phyloP scores from a whole-genome alignment of 768 basidiomycete genomes.

The Suillus discolor region DNA sequence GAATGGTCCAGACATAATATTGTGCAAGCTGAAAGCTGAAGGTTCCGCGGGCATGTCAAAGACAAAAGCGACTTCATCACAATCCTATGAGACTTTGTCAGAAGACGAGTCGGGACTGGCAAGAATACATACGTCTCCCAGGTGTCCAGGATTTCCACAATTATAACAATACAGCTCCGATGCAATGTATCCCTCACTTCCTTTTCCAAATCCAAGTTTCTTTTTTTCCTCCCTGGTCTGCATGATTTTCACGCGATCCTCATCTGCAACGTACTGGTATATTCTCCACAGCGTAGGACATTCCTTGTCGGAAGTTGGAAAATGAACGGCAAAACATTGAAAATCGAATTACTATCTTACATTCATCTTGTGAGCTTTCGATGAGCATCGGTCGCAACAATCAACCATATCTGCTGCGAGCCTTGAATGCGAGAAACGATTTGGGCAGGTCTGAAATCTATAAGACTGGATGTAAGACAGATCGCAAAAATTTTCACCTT shows the following conservation, averaged over 20 bases:
- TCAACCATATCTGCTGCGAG: slow-evolving; percentile 31
- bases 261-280: slow-evolving; percentile 68
- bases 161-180: slow-evolving; percentile 82
- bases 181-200: slow-evolving; percentile 80
- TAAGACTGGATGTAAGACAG: slow-evolving; percentile 6
- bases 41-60: slow-evolving; percentile 49
- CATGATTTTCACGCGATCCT: slow-evolving; percentile 49
- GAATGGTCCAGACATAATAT: slow-evolving; percentile 68
- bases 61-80: slow-evolving; percentile 45
- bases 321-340: neutral
- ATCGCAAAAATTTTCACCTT: slow-evolving; percentile 39
- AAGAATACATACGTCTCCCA: slow-evolving; percentile 68
- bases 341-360: slow-evolving; percentile 40
- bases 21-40: slow-evolving; percentile 70
- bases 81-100: slow-evolving; percentile 51
- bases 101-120: neutral
- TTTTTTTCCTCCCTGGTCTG: slow-evolving; percentile 51
- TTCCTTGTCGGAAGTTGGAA: slow-evolving; percentile 50
- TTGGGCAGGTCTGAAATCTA: slow-evolving; percentile 64
- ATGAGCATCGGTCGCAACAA: slow-evolving; percentile 73
- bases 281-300: slow-evolving; percentile 83
- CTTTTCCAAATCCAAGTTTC: slow-evolving; percentile 56
- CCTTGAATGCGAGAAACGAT: slow-evolving; percentile 42
- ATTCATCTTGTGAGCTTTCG: slow-evolving; percentile 61
- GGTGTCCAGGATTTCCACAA: slow-evolving; percentile 72